phyloP scores from a whole-genome alignment of 108 stramenopile genomes.

The Nitzschia inconspicua region DNA sequence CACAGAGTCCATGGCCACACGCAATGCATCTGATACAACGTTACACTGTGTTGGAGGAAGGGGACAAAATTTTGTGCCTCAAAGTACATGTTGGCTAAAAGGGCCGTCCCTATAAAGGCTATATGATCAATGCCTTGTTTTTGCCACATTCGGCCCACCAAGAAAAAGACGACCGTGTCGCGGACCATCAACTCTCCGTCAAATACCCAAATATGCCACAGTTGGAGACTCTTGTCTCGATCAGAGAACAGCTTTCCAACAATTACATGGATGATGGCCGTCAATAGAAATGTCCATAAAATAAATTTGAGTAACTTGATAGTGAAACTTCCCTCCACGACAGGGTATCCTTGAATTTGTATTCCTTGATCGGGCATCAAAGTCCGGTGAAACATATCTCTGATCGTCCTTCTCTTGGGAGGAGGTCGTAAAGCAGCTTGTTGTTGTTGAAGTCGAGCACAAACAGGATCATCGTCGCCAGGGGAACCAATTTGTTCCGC shows the following conservation, averaged over 20 bases:
- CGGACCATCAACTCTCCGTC: slow-evolving; percentile 38
- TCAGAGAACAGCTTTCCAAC: slow-evolving; percentile 4
- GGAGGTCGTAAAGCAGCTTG: no score
- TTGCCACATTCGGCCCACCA: slow-evolving; percentile 48
- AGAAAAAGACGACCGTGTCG: slow-evolving; percentile 55
- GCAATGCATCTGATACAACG: slow-evolving; percentile 66
- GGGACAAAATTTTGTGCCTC: slow-evolving; percentile 26
- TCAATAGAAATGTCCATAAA: slow-evolving; percentile 16
- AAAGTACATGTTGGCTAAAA: slow-evolving; percentile 35
- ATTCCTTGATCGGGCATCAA: no score
- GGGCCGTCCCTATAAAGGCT: slow-evolving; percentile 35
- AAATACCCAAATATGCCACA: slow-evolving; percentile 38
- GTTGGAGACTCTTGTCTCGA: slow-evolving; percentile 31
- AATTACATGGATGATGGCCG: slow-evolving; percentile 33
- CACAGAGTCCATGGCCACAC: slow-evolving; percentile 56
- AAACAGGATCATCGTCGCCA: no score
- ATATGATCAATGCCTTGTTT: slow-evolving; percentile 43
- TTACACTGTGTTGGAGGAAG: slow-evolving; percentile 56
- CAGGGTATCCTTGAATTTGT: background rate
- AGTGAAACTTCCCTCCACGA: slow-evolving; percentile 7
- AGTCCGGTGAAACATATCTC: no score
- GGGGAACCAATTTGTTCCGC: no score
- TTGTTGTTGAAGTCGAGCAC: no score
- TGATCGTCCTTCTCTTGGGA: no score
- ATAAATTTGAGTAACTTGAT: slow-evolving; percentile 52